Evolutionary conservation across 2,329 filamentous ascomycete species (phyloP).

Genomic region (Pyricularia sp.): DNA sequence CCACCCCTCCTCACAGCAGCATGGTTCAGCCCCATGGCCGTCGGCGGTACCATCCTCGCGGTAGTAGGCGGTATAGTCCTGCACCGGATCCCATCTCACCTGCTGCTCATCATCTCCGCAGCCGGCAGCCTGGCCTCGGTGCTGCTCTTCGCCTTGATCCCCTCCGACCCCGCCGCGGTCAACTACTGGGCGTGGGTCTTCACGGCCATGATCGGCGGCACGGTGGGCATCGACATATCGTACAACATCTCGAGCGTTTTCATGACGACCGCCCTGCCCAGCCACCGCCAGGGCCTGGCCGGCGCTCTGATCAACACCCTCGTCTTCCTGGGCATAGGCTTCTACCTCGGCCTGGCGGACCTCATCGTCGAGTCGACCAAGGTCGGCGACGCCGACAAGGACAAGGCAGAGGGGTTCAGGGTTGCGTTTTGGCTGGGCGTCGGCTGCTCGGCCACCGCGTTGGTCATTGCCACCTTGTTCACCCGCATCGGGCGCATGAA

Average conservation of each 20-base stretch:
- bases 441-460: conserved; percentile 39
- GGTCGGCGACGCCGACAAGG: conserved; percentile 21
- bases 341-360: conserved; percentile 63
- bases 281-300: conserved; percentile 58
- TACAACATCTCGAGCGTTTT: conserved; percentile 71
- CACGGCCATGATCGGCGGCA: conserved; percentile 58
- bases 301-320: conserved; percentile 63
- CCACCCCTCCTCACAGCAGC: conserved; percentile 54
- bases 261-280: conserved; percentile 63
- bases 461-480: conserved; percentile 42
- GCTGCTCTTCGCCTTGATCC: conserved; percentile 56
- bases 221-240: conserved; percentile 65
- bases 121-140: conserved; percentile 47
- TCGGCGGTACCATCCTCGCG: conserved; percentile 59
- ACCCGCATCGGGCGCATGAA: conserved; percentile 43
- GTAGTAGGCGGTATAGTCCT: conserved; percentile 56
- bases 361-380: conserved; percentile 34
- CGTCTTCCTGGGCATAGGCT: conserved; percentile 61
- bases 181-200: conserved; percentile 67
- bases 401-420: conserved; percentile 45
- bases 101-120: conserved; percentile 53
- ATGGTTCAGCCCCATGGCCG: conserved; percentile 59
- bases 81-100: conserved; percentile 52
- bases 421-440: conserved; percentile 59
- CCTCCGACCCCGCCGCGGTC: conserved; percentile 36